Evolutionary conservation across 441 rosid genomes (phyloP), one percentile per base, ranked within the genome.

Genomic region (Euphorbia schlechtendalii): DNA sequence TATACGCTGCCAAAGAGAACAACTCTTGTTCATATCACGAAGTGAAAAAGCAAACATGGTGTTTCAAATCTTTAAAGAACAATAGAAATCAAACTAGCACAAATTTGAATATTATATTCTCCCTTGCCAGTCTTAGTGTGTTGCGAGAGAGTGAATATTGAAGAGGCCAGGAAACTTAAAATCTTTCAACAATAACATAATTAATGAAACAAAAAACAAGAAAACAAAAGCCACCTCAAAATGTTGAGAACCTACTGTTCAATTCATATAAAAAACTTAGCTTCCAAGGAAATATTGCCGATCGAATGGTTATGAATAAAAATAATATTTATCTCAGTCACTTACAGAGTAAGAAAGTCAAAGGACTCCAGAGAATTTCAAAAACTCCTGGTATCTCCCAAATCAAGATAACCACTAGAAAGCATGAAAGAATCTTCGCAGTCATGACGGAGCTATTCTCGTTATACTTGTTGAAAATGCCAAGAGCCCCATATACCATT

Each of bases 351-450:
- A 95, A 25, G 84, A 87, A 89, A 28, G 89, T 27, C 5, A 91
- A 78, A 24, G 99, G 99, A 74, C 89, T 76, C 98, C 98, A 95
- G 69, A 95, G 53, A 59, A 89, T 71, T 25, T 91, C 83, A 72
- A 95, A 95, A 68, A 86, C 92, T 66, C 98, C 98, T 59, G 96
- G 98, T 67, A 89, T 73, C 79, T 95, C 99, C 99, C 99, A 95
- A 73, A 89, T 70, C 80, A 95, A 69, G 73, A 95, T 80, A 69
- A 95, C 97, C 78, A 83, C 83, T 21, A 89, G 77, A 78, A 95
- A 91, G 85, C 96, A 89, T 61, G 90, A 80, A 69, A 85, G 72
- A 63, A 95, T 80, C 82, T 95, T 95, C 69, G 74, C 54, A 68
- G 88, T 82, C 92, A 95, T 95, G 67, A 89, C 98, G 20, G 91